Evolutionary conservation across 1,284 basidiomycete species (phyloP), one percentile per base, ranked within the genome.

Genomic region (Ustilago bromivora): DNA sequence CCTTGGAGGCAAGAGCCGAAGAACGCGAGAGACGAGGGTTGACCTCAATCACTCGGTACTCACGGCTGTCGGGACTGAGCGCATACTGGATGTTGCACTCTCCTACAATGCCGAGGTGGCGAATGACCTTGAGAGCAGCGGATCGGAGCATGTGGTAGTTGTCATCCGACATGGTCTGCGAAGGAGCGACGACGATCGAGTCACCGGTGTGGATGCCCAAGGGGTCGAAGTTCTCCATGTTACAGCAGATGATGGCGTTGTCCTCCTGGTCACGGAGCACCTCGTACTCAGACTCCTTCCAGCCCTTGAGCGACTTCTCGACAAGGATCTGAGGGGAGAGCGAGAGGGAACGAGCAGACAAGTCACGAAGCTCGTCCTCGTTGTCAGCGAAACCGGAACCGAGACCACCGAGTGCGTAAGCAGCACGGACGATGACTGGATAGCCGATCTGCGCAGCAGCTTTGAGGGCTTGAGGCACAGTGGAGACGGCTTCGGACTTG

Each of bases 11-110:
- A 47, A 99, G 90, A 47, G 97, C 97, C 87, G 92, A 82, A 53
- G 82, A 85, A 52, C 81, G 76, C 34, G 77, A 81, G 32, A 83
- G 77, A 78, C 82, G 82, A 19, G 82, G 82, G 76, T 87, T 85
- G 62, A 88, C 87, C 76, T 88, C 88, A 85, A 99, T 99, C 80
- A 99, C 96, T 83, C 96, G 94, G 88, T 99, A 99, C 88, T 99
- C 96, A 86, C 91, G 91, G 67, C 92, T 94, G 67, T 90, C 90
- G 31, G 97, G 97, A 88, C 96, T 95, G 72, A 99, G 91, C 4
- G 97, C 97, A 87, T 99, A 99, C 88, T 99, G 97, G 76, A 99
- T 97, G 87, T 98, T 96, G 87, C 95, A 98, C 89, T 99, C 97
- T 76, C 97, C 97, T 56, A 99, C 92, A 79, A 99, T 96, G 78